Conservation (phyloP, 75 land plant species). For the Cunninghamia lanceolata region DNA sequence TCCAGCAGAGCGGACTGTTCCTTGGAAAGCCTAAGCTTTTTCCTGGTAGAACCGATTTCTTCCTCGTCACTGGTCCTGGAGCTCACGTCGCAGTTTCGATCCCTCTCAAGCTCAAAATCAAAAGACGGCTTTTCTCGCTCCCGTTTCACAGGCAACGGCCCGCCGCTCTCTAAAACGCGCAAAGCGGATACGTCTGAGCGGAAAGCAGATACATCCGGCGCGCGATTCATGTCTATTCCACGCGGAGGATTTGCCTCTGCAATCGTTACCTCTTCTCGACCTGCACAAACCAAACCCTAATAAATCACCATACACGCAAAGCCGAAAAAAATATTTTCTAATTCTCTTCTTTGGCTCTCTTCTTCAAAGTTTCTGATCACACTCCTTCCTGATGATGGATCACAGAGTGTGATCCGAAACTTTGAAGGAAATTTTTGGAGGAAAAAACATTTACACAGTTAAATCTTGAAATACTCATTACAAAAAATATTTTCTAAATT, state of each 20-base stretch:
- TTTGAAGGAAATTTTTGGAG: too few species aligned
- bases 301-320: background rate
- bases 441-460: too few species aligned
- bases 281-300: constrained; percentile 8
- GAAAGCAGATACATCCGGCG: constrained; percentile 14
- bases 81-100: constrained; percentile 27
- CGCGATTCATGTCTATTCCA: constrained; percentile 34
- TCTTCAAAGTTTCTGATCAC: too few species aligned
- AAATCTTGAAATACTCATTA: too few species aligned
- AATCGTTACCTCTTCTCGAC: constrained; percentile 7
- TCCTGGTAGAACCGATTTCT: constrained; percentile 41
- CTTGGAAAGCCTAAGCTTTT: constrained; percentile 51
- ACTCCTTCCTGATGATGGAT: too few species aligned
- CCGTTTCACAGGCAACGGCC: constrained; percentile 1
- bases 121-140: constrained; percentile 15
- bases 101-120: constrained; percentile 20
- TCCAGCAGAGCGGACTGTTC: constrained; percentile 57
- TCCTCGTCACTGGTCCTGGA: constrained; percentile 45
- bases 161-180: constrained; percentile 13
- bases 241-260: constrained; percentile 1
- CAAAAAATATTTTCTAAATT: too few species aligned
- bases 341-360: too few species aligned
- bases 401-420: too few species aligned
- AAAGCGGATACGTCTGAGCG: constrained; percentile 11
- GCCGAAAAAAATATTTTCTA: too few species aligned